phyloP scores from a whole-genome alignment of 2,329 filamentous ascomycete species.

The Rhytidhysteron rufulum region DNA sequence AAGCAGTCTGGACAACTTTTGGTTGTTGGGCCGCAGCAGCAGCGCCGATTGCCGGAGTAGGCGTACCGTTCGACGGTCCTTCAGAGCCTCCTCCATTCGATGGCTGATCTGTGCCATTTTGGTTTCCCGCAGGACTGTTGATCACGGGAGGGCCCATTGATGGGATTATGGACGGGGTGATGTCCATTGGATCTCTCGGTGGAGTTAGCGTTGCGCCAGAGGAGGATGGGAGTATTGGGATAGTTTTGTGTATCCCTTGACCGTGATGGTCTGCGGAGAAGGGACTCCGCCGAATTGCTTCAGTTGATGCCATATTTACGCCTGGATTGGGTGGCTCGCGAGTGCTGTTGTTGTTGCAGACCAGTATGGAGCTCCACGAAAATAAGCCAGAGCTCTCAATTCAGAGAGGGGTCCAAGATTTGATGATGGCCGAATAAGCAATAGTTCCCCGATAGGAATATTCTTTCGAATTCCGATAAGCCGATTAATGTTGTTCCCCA shows the following conservation, averaged over 20 bases:
- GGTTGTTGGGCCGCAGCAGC: conserved; percentile 81
- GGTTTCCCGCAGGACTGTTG: conserved; percentile 49
- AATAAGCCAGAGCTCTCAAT: not conserved
- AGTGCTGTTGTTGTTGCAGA: conserved; percentile 5
- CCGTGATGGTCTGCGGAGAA: conserved; percentile 43
- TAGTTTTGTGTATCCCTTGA: conserved; percentile 46
- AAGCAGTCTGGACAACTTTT: conserved; percentile 96
- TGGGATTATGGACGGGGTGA: conserved; percentile 46
- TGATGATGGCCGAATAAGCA: not conserved
- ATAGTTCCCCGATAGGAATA: not conserved
- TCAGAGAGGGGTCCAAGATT: not conserved
- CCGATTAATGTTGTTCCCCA: not conserved
- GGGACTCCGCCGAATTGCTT: conserved; percentile 43
- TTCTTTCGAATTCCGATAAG: not conserved
- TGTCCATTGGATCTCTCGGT: conserved; percentile 53
- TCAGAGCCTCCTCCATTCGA: conserved; percentile 25
- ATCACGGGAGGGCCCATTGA: conserved; percentile 48
- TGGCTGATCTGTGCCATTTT: conserved; percentile 24
- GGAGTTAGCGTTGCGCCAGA: conserved; percentile 39
- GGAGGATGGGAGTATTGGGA: conserved; percentile 49
- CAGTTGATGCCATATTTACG: conserved; percentile 41
- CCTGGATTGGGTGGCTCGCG: conserved; percentile 5
- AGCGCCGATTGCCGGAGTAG: conserved; percentile 49
- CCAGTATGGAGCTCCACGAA: conserved; percentile 1
- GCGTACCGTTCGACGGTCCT: conserved; percentile 38